Base-by-base conservation (phyloP, 1,284 basidiomycete species). In the Apiotrichum porosum region DNA sequence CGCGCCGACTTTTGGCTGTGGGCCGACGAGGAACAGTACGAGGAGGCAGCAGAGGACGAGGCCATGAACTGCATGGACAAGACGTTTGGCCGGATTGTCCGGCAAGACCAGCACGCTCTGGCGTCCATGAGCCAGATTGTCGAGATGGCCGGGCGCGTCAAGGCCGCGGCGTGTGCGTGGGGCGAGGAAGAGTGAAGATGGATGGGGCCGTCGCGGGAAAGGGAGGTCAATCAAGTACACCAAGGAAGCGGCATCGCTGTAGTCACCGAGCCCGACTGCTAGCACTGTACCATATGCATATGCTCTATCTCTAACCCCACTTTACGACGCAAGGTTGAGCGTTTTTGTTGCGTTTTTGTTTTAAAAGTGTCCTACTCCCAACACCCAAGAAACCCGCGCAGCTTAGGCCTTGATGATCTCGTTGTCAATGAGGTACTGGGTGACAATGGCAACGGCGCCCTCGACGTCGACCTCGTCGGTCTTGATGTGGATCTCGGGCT, bases 401-500 rank as follows among this genome's bases (percentile, higher is more conserved):
- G 14, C 19, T 35, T 49, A 45, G 24, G 52, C 40, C 50, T 54
- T 34, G 60, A 77, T 65, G 35, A 76, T 59, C 17, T 74, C 72
- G 64, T 80, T 79, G 55, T 78, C 73, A 46, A 78, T 66, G 56
- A 99, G 83, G 77, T 97, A 97, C 58, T 85, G 79, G 26, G 82
- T 80, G 67, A 98, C 92, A 51, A 82, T 78, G 54, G 80, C 78
- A 37, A 97, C 92, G 43, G 88, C 84, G 47, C 86, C 83, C 33
- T 80, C 78, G 37, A 98, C 85, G 58, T 85, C 82, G 28, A 79
- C 80, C 72, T 90, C 80, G 69, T 88, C 82, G 6, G 94, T 97
- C 67, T 81, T 83, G 71, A 99, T 88, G 76, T 95, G 92, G 52
- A 99, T 83, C 74, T 98, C 95, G 34, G 94, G 84, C 15, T 77